Conservation (phyloP, 257 asterid genomes). For the Gardenia jasminoides region DNA sequence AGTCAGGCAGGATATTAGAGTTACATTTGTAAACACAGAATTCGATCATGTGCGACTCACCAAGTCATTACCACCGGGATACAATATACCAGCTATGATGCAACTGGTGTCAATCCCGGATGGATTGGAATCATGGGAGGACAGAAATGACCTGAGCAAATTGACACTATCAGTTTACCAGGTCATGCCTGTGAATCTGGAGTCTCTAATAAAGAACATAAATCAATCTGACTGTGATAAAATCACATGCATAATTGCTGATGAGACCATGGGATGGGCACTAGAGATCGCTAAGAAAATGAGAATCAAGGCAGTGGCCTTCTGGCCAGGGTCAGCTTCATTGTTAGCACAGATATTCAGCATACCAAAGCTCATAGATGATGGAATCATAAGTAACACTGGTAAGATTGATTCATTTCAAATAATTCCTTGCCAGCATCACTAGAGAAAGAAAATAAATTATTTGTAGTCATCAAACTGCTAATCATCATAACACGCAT, state of each 20-base stretch:
- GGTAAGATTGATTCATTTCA: constrained; percentile 26
- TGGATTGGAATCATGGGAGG: too few relatives aligned
- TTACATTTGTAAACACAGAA: too few relatives aligned
- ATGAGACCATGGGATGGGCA: constrained; percentile 44
- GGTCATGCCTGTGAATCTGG: constrained; percentile 48
- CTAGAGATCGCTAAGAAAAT: constrained; percentile 41
- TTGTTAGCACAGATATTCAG: constrained; percentile 30
- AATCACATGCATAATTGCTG: constrained; percentile 46
- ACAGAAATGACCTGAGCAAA: constrained; percentile 40
- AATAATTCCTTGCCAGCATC: not conserved
- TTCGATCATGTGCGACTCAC: too few relatives aligned
- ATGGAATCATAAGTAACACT: constrained; percentile 41
- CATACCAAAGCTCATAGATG: constrained; percentile 35
- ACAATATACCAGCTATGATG: too few relatives aligned
- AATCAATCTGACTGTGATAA: constrained; percentile 29
- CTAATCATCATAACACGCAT: too few relatives aligned
- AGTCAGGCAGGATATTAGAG: too few relatives aligned
- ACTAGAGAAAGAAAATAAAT: too few relatives aligned
- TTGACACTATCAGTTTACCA: constrained; percentile 20
- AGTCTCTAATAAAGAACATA: constrained; percentile 36
- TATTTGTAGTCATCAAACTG: too few relatives aligned
- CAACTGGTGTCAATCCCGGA: too few relatives aligned
- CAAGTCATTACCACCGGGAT: too few relatives aligned
- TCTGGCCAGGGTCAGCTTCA: constrained; percentile 42
- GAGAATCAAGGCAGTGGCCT: constrained; percentile 42